phyloP scores from a whole-genome alignment of 495 filamentous ascomycete genomes.

The Annulohypoxylon bovei region DNA sequence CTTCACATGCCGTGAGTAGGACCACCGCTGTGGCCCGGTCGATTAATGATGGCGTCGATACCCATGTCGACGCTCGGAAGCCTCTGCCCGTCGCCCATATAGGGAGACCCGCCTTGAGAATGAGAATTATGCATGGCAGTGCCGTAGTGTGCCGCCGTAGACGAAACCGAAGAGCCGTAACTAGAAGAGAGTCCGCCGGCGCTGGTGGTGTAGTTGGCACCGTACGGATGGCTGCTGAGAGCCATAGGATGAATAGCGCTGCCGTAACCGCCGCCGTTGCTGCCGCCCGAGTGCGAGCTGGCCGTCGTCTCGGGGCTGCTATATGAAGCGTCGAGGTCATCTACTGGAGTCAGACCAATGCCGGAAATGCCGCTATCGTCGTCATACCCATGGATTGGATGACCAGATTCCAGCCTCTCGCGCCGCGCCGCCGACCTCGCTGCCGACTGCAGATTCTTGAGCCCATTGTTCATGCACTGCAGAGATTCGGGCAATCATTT shows the following conservation, averaged over 20 bases:
- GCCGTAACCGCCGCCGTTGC: slow-evolving; percentile 44
- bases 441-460: slow-evolving; percentile 66
- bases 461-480: slow-evolving; percentile 67
- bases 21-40: slow-evolving; percentile 46
- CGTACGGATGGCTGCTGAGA: slow-evolving; percentile 38
- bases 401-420: slow-evolving; percentile 59
- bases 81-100: slow-evolving; percentile 56
- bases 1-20: slow-evolving; percentile 31
- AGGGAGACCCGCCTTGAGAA: slow-evolving; percentile 57
- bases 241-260: slow-evolving; percentile 44
- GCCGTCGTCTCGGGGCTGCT: slow-evolving; percentile 59
- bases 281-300: slow-evolving; percentile 46
- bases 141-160: slow-evolving; percentile 49
- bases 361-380: slow-evolving; percentile 61
- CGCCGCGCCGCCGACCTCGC: slow-evolving; percentile 61
- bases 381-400: slow-evolving; percentile 55
- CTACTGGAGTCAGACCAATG: slow-evolving; percentile 61
- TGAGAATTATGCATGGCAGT: slow-evolving; percentile 55
- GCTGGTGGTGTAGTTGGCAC: slow-evolving; percentile 40
- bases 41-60: slow-evolving; percentile 65
- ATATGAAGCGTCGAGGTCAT: slow-evolving; percentile 60
- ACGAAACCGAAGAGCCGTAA: slow-evolving; percentile 48
- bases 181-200: slow-evolving; percentile 45
- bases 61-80: slow-evolving; percentile 67
- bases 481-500: not conserved